Conservation (phyloP, 1,284 basidiomycete genomes). For the Ceratobasidium sp. region DNA sequence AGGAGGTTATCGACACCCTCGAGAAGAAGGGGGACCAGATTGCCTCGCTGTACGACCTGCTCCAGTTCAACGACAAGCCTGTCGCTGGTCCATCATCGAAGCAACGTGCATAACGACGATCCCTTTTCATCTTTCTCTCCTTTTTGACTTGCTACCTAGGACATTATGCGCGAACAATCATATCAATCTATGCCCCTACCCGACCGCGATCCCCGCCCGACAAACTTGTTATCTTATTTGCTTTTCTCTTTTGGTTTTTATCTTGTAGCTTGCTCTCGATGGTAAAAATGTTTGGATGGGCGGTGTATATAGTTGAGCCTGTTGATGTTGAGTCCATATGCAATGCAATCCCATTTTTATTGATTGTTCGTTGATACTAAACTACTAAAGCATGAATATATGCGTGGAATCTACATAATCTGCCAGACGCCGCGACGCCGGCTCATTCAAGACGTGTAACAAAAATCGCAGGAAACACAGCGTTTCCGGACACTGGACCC, state of each 20-base stretch:
- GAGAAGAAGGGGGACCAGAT: slow-evolving; percentile 94
- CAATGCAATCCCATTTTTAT: neutral
- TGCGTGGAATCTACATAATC: no score
- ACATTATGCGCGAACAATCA: no score
- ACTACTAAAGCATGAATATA: no score
- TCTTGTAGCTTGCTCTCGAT: neutral
- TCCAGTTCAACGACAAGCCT: slow-evolving; percentile 69
- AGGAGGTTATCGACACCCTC: slow-evolving; percentile 86
- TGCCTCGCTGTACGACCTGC: slow-evolving; percentile 78
- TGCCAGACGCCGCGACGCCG: no score
- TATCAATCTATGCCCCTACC: no score
- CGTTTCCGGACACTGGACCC: no score
- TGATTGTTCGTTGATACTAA: no score
- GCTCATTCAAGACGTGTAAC: no score
- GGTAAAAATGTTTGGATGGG: neutral
- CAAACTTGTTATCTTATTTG: neutral
- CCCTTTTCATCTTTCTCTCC: neutral
- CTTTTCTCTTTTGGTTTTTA: neutral
- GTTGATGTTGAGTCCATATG: neutral
- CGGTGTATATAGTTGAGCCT: slow-evolving; percentile 13
- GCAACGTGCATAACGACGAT: slow-evolving; percentile 11
- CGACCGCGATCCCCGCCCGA: no score
- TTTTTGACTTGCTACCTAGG: neutral
- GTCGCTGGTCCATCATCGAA: slow-evolving; percentile 23
- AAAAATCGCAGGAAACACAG: no score